Evolutionary conservation across 441 rosid species (phyloP).

Genomic region (Bocquillonia castaneifolia): DNA sequence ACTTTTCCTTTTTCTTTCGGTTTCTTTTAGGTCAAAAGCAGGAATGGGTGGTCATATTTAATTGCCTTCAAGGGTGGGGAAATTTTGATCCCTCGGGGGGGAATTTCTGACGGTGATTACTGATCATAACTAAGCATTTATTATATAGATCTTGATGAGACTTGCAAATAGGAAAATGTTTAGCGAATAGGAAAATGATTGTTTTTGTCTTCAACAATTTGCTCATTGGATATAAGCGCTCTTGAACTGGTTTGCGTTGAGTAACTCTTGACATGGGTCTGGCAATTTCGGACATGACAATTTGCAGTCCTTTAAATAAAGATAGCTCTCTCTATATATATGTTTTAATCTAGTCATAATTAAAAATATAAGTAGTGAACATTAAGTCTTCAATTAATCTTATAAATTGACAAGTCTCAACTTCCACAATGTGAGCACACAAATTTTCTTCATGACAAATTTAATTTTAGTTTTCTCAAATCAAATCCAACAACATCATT

Average conservation of each 20-base stretch:
- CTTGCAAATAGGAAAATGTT: no score
- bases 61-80: background rate
- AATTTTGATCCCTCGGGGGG: background rate
- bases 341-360: no score
- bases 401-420: no score
- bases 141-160: no score
- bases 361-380: no score
- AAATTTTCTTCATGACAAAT: no score
- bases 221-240: background rate
- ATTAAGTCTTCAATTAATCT: no score
- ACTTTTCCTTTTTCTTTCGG: conserved; percentile 1
- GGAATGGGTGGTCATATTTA: background rate
- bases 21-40: background rate
- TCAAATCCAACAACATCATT: no score
- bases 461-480: no score
- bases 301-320: background rate
- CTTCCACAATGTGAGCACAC: no score
- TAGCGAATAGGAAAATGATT: conserved; percentile 9
- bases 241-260: background rate
- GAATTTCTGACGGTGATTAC: background rate
- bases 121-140: no score
- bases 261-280: background rate
- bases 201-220: background rate
- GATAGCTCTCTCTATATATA: no score
- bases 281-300: background rate